Evolutionary conservation across 2,329 filamentous ascomycete species (phyloP), one percentile per base, ranked within the genome.

Genomic region (Madurella mycetomatis): DNA sequence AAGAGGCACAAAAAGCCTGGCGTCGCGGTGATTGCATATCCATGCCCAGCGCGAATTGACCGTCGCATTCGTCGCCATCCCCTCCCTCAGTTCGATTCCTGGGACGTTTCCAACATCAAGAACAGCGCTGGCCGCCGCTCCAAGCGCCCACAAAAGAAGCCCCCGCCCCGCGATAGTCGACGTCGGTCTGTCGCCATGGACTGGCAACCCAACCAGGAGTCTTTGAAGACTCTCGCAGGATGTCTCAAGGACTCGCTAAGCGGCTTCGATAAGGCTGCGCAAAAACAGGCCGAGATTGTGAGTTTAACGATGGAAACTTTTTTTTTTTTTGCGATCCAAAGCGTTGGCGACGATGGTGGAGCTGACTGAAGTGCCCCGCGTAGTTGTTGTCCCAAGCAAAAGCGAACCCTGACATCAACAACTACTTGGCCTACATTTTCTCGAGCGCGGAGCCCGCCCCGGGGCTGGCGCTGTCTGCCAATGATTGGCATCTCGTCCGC

Each of bases 331-430:
- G 25, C 15, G 39, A 13, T n/a, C 5, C 39, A 7, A 41, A n/a
- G 15, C 15, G 39, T 41, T 9, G 17, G 15, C 15, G 12, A 5
- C 13, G 25, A 39, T 49, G 30, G 43, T 40, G 19, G 12, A 31
- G 53, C 56, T 58, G 49, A 59, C 53, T 51, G 59, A 47, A 16
- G 11, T n/a, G 17, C 47, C 46, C 42, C 42, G 47, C 50, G 49
- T 47, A 97, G 94, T 95, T 97, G 90, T 88, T 99, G 65, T 80
- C 84, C 62, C 88, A 95, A 75, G 94, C 92, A 57, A 95, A 90
- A 70, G 76, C 79, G 49, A 94, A 89, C 11, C 92, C 92, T 47
- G 92, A 97, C 70, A 89, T 96, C 77, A 92, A 95, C 77, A 97
- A 97, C 74, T 99, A 99, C 72, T 85, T 99, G 43, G 88, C 90